Evolutionary conservation across 345 rosid genomes (phyloP), one percentile per base, ranked within the genome.

Genomic region (Eucalyptus pauciflora): DNA sequence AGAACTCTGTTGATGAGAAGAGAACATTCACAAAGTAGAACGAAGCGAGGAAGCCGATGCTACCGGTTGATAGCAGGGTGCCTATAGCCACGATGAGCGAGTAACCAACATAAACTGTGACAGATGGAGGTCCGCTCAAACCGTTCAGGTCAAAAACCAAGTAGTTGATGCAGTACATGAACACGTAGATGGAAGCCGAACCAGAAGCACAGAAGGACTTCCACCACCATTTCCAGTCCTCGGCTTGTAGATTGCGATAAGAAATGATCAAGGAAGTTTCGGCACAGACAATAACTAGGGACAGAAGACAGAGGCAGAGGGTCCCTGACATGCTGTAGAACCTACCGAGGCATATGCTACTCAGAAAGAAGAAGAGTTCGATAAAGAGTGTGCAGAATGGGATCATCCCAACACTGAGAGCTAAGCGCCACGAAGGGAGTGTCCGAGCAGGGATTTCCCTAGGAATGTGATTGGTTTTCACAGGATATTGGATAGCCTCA

Each of bases 181-280:
- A 89, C n/a, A 89, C 89, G 54, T 87, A 89, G 18, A 81, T 16
- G 24, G 89, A 67, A 58, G 48, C 87, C 1, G 89, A 89, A 43
- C 91, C 71, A 0, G 91, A 87, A 43, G 89, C 91, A 49, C 24
- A 89, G 89, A 89, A 89, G 37, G 91, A 76, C 87, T 89, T 89
- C 91, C 91, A 89, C 91, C 91, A 89, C 91, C 91, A 89, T 50
- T 62, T 45, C 85, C 83, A 89, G 33, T 89, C 91, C 87, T 71
- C 89, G 2, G 45, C 91, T 27, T 60, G 52, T 31, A 89, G 89
- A 62, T 80, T 60, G 50, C 50, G 62, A 50, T 80, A 56, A 22
- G 89, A 24, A 13, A 89, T 2, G 13, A 87, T 50, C 69, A 89
- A 25, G 22, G 90, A 87, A 18, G 71, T 86, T 33, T 71, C 29